These are phyloP conservation scores for Polyporus tsugae DNA, from an alignment of 1,284 basidiomycete species.

Conservation along the genomic window DNA sequence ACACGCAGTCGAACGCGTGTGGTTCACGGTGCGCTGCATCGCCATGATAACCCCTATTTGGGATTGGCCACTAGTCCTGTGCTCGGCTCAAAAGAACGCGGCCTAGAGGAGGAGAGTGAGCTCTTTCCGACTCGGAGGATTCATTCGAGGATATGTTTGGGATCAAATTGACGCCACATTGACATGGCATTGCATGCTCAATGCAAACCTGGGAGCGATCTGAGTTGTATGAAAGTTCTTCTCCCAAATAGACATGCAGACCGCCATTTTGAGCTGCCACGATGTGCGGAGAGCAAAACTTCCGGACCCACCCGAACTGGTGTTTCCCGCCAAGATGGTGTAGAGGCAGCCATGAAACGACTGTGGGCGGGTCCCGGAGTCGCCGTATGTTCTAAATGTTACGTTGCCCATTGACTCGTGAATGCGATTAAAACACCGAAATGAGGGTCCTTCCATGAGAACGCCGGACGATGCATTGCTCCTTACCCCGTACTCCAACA, in stretches of 20 bases:
- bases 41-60: background rate
- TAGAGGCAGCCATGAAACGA: background rate
- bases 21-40: background rate
- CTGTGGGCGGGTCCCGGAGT: background rate
- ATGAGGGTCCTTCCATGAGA: slow-evolving; percentile 10
- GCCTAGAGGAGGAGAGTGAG: background rate
- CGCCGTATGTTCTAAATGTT: background rate
- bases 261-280: slow-evolving; percentile 25
- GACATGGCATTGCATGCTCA: slow-evolving; percentile 9
- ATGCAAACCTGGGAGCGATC: slow-evolving; percentile 16
- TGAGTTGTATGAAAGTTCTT: slow-evolving; percentile 14
- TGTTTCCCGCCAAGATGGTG: background rate
- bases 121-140: background rate
- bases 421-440: background rate
- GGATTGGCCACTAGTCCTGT: background rate
- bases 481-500: background rate
- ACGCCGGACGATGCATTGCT: background rate
- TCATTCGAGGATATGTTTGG: background rate
- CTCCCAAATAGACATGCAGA: slow-evolving; percentile 18
- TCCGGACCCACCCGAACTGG: slow-evolving; percentile 11
- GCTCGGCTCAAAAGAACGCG: no score
- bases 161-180: background rate
- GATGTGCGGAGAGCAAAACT: slow-evolving; percentile 13
- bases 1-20: slow-evolving; percentile 1
- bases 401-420: background rate